Evolutionary conservation across 495 filamentous ascomycete species (phyloP).

Genomic region (Hypomontagnella submonticulosa): DNA sequence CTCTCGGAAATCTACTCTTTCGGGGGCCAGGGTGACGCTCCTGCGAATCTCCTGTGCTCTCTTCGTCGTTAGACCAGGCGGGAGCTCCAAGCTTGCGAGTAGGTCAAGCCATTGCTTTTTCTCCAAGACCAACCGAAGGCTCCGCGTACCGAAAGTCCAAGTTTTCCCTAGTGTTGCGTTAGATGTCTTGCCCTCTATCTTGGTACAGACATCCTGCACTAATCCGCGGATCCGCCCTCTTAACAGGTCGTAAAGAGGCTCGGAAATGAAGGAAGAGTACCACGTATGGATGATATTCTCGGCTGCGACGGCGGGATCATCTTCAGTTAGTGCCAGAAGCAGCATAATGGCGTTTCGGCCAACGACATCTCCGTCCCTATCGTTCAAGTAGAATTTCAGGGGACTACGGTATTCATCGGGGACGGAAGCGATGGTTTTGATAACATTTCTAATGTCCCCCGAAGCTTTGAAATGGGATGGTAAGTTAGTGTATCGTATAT

Average conservation of each 20-base stretch:
- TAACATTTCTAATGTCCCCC: conserved; percentile 60
- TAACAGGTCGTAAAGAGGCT: conserved; percentile 19
- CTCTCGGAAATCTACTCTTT: conserved; percentile 43
- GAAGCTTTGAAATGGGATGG: conserved; percentile 48
- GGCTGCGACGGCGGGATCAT: conserved; percentile 9
- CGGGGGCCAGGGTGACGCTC: conserved; percentile 35
- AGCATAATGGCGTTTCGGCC: conserved; percentile 63
- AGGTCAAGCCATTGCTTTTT: conserved; percentile 36
- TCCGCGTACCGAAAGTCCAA: conserved; percentile 35
- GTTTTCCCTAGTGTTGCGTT: conserved; percentile 31
- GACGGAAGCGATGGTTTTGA: conserved; percentile 55
- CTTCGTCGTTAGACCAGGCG: conserved; percentile 23
- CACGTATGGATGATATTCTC: conserved; percentile 37
- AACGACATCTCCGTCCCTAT: conserved; percentile 57
- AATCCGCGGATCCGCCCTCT: conserved; percentile 24
- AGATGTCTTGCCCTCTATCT: conserved; percentile 28
- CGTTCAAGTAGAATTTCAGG: conserved; percentile 54
- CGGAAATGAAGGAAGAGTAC: conserved; percentile 38
- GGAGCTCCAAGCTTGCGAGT: conserved; percentile 31
- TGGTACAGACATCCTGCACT: conserved; percentile 34
- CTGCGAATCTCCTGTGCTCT: conserved; percentile 34
- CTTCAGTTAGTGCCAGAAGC: conserved; percentile 47
- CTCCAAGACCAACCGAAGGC: conserved; percentile 38
- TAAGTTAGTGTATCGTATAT: not conserved
- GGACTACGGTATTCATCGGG: conserved; percentile 39